Percentiles rank a stretch among this genome's conserved stretches.
These are phyloP conservation scores for Pseudonitzschia multiseries DNA, from an alignment of 108 stramenopile genomes.

Conservation along the genomic window DNA sequence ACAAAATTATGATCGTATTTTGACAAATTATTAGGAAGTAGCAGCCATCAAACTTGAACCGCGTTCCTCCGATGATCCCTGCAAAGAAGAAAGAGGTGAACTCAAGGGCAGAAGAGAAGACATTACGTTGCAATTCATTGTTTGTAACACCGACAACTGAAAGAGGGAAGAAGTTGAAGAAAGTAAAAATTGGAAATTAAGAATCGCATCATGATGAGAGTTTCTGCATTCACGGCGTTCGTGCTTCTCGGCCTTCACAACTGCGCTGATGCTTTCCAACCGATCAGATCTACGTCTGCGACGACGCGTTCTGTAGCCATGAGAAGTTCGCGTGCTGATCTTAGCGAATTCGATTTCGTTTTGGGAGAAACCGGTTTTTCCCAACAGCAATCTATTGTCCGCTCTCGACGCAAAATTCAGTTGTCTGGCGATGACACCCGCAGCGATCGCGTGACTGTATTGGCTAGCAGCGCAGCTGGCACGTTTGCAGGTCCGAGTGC, in stretches of 20 bases:
- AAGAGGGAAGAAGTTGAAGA: not conserved
- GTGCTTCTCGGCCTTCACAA: not conserved
- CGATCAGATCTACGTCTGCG: not conserved
- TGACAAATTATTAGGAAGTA: not conserved
- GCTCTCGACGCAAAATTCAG: constrained; percentile 24
- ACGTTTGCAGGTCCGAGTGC: constrained; percentile 24
- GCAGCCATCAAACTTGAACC: not conserved
- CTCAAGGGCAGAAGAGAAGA: not conserved
- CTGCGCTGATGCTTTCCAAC: not conserved
- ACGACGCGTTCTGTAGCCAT: constrained; percentile 5
- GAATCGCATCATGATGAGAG: constrained; percentile 3
- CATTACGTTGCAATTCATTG: not conserved
- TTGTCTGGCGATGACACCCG: constrained; percentile 9
- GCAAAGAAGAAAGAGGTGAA: not conserved
- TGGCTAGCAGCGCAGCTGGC: constrained; percentile 20
- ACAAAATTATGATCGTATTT: not conserved
- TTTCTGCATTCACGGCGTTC: not conserved
- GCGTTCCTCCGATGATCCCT: not conserved
- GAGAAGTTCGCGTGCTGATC: constrained; percentile 12
- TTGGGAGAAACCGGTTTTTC: constrained; percentile 7
- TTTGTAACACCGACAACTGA: not conserved
- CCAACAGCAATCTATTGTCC: constrained; percentile 7
- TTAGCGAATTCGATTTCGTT: constrained; percentile 16
- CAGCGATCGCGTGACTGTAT: constrained; percentile 16
- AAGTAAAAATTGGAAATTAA: not conserved